Evolutionary conservation across 164 flowering plant genomes (phyloP), one percentile per base, ranked within the genome.

Genomic region (Aristolochia contorta): DNA sequence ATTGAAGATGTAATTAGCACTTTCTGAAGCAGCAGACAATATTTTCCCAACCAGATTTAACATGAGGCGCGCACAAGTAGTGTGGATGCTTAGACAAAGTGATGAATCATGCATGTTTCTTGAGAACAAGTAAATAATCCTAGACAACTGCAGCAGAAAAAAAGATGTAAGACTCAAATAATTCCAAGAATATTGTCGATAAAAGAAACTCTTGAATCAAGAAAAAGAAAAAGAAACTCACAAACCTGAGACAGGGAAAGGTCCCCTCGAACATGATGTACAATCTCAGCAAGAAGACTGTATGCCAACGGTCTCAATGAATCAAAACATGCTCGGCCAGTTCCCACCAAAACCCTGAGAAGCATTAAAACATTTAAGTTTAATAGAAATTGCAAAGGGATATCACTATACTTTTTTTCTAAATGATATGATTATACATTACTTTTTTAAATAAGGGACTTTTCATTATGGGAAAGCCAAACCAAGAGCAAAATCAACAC

Each of bases 51-150:
- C 99, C 97, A 94, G 84, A 79, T 94, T 94, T 72, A 94, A 77
- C 99, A 94, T 94, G 63, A 94, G 68, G 24, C 99, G 95, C 64
- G 99, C 97, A 81, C 99, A 91, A 32, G 97, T 94, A 8, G 99
- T 94, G 61, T 94, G 99, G 64, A 94, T 85, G 74, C 90, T 84
- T 59, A 91, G 84, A 6, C 96, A 80, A 69, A 94, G 75, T 23
- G 99, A 85, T n/a, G 99, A 86, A 71, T 94, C 99, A 69, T 91
- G 99, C 99, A 94, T 91, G 72, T 91, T 94, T 65, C 97, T 87
- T 27, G 99, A 94, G 74, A 94, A 94, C 72, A 94, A 75, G 78
- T 94, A 94, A 24, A 94, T 91, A 66, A 94, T 91, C 62, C 93
- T 83, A 18, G 99, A 94, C 63, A 94, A 64, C 99, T 94, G 96